These are phyloP conservation scores for Solidago caesia DNA, from an alignment of 129 eudicot species.

Conservation along the genomic window DNA sequence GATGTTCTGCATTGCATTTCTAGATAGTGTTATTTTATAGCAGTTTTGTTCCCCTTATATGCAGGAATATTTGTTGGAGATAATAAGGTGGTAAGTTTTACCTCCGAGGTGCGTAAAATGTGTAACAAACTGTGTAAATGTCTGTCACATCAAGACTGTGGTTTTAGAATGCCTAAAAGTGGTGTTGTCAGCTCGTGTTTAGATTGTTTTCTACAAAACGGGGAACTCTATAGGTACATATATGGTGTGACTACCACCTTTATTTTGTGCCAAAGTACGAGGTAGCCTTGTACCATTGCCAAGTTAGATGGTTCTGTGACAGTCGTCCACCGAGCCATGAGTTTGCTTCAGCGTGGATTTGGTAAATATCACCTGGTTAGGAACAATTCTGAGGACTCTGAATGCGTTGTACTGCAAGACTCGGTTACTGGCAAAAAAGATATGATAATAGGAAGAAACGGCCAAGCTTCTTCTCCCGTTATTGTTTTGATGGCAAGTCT, in stretches of 20 bases:
- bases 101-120: conserved; percentile 33
- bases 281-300: conserved; percentile 88
- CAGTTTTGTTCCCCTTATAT: neutral
- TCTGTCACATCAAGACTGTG: conserved; percentile 69
- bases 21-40: neutral
- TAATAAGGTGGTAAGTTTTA: conserved; percentile 79
- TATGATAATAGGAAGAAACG: conserved; percentile 69
- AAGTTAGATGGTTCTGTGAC: conserved; percentile 39
- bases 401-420: conserved; percentile 77
- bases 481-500: conserved; percentile 58
- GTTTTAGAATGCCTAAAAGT: conserved; percentile 65
- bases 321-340: conserved; percentile 45
- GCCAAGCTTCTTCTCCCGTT: conserved; percentile 57
- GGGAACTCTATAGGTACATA: conserved; percentile 59
- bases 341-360: conserved; percentile 69
- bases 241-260: conserved; percentile 65
- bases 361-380: conserved; percentile 71
- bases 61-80: conserved; percentile 79
- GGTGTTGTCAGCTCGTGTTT: conserved; percentile 77
- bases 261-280: conserved; percentile 61
- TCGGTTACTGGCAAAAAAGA: conserved; percentile 55
- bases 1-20: neutral
- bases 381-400: conserved; percentile 82
- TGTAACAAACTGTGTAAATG: conserved; percentile 36
- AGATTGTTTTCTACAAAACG: conserved; percentile 69